Evolutionary conservation across 805 yeast genomes (phyloP).

Genomic region (Metschnikowia henanensis): DNA sequence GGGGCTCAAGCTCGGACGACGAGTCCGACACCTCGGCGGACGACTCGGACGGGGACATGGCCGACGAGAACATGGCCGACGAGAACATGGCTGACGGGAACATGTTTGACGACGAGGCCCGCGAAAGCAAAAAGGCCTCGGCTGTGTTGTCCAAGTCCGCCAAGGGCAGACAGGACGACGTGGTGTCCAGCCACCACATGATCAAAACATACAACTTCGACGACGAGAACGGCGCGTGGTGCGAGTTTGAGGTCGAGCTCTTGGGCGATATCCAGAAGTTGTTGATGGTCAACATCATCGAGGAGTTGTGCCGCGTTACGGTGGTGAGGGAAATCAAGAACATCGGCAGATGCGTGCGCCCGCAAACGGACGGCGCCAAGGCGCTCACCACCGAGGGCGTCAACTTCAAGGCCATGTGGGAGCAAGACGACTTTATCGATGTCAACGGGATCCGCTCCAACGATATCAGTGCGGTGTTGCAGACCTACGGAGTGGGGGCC

Average conservation of each 20-base stretch:
- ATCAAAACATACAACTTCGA: constrained; percentile 86
- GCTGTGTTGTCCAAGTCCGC: constrained; percentile 55
- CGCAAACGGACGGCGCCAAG: constrained; percentile 48
- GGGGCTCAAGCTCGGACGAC: constrained; percentile 28
- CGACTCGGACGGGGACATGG: constrained; percentile 36
- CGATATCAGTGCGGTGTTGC: constrained; percentile 88
- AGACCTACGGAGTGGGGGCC: constrained; percentile 97
- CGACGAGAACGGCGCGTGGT: constrained; percentile 87
- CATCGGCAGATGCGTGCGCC: constrained; percentile 92
- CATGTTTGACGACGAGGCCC: constrained; percentile 13
- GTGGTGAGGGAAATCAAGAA: constrained; percentile 91
- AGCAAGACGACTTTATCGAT: constrained; percentile 87
- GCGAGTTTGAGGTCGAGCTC: constrained; percentile 82
- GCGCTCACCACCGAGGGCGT: constrained; percentile 95
- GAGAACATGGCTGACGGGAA: too few relatives aligned
- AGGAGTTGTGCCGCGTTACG: constrained; percentile 83
- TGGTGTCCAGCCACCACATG: constrained; percentile 69
- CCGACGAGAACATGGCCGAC: too few relatives aligned
- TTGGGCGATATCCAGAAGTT: constrained; percentile 87
- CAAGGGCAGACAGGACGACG: constrained; percentile 82
- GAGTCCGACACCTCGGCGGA: constrained; percentile 30
- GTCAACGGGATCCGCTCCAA: constrained; percentile 89
- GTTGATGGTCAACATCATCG: constrained; percentile 96
- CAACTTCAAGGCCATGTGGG: constrained; percentile 98
- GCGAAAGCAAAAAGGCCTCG: constrained; percentile 20